Base-by-base conservation (phyloP, 352 stramenopile genomes). In the Phytophthora colocasiae region DNA sequence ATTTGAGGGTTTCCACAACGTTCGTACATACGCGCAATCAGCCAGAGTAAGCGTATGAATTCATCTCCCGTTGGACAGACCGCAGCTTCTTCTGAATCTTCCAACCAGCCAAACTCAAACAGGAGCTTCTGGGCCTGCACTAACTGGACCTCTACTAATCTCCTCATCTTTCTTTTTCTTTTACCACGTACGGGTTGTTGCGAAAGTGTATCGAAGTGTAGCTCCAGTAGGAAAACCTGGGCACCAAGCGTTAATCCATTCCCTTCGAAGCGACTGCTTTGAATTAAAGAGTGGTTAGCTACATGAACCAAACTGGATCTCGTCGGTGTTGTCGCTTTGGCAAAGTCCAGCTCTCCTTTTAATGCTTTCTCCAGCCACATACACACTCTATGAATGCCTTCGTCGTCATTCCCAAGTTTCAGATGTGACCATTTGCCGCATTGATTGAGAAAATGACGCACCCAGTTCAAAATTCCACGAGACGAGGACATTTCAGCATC, bases 321-420 rank as follows among this genome's bases (percentile, higher is more conserved):
- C n/a, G 34, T 67, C 3, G 17, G 24, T n/a, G 38, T 49, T 58
- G 56, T 41, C 4, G 24, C 40, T 45, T 56, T 48, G 3, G 50
- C 32, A 8, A 49, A 38, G 39, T 83, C 55, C n/a, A 85, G 48
- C 0, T 77, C 66, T 32, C 75, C 71, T 12, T 69, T 72, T 9
- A 90, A 52, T 10, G 75, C 58, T 46, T 82, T 90, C 55, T 92
- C 80, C 4, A 84, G 60, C 83, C 83, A 92, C 9, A 74, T 66
- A 44, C 74, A 87, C 2, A 90, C 73, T 27, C 48, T 49, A 29
- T 89, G 66, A 17, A 90, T 70, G 1, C 77, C 69, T 45, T 76
- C 71, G 10, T 63, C 54, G 15, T 70, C 69, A 22, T 40, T 59
- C n/a, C 38, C 66, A 45, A 92, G 61, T 36, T 70, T 64, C 14